These are phyloP conservation scores for Penicillium mononematosum DNA, from an alignment of 495 filamentous ascomycete genomes.

Conservation along the genomic window DNA sequence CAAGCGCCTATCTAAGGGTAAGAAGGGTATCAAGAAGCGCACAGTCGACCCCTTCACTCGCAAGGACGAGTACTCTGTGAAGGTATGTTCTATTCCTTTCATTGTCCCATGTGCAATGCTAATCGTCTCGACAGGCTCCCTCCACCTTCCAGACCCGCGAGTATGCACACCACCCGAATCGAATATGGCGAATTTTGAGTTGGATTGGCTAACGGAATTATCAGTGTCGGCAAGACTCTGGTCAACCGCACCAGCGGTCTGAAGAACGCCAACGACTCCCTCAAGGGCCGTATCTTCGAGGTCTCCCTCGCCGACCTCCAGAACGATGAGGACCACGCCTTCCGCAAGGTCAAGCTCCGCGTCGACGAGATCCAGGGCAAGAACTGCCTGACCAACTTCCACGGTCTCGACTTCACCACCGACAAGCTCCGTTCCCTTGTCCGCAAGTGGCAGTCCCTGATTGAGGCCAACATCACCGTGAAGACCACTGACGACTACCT, in stretches of 20 bases:
- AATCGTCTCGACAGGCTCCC: slow-evolving; percentile 63
- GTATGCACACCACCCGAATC: slow-evolving; percentile 57
- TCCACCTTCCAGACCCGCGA: slow-evolving; percentile 94
- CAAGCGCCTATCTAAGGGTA: slow-evolving; percentile 99
- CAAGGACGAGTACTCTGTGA: slow-evolving; percentile 98
- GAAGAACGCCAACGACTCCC: slow-evolving; percentile 98
- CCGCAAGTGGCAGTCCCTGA: slow-evolving; percentile 98
- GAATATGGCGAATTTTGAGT: slow-evolving; percentile 2
- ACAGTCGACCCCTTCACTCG: slow-evolving; percentile 93
- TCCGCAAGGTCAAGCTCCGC: slow-evolving; percentile 98
- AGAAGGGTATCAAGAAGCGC: slow-evolving; percentile 99
- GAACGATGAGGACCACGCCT: slow-evolving; percentile 98
- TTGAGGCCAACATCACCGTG: slow-evolving; percentile 98
- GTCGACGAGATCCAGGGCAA: slow-evolving; percentile 99
- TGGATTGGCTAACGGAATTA: slow-evolving; percentile 17
- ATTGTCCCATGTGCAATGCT: slow-evolving; percentile 17
- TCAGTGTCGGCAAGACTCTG: slow-evolving; percentile 96
- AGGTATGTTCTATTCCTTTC: slow-evolving; percentile 56
- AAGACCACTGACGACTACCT: slow-evolving; percentile 99
- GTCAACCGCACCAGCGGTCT: slow-evolving; percentile 99
- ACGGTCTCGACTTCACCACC: slow-evolving; percentile 99
- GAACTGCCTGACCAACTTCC: slow-evolving; percentile 99
- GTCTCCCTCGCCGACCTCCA: slow-evolving; percentile 98
- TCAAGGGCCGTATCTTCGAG: slow-evolving; percentile 98
- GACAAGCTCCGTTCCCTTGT: slow-evolving; percentile 98